These are phyloP conservation scores for Ramaria rubella DNA, from an alignment of 768 basidiomycete genomes.

Conservation along the genomic window DNA sequence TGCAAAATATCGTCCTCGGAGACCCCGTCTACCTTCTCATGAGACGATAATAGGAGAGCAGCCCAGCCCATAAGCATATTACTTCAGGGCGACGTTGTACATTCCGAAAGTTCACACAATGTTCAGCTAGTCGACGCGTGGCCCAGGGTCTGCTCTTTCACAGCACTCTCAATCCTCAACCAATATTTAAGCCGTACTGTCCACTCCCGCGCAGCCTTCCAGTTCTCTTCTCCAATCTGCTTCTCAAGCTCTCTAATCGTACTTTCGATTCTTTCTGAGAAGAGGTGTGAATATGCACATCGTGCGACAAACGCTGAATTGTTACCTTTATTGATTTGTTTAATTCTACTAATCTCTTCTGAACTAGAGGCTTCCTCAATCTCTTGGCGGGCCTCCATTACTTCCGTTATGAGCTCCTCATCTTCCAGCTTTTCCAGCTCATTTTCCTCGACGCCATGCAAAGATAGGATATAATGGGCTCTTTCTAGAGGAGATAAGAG, in stretches of 20 bases:
- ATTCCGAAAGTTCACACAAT: background rate
- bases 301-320: conserved; percentile 17
- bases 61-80: background rate
- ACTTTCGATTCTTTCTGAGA: conserved; percentile 45
- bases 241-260: conserved; percentile 30
- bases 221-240: conserved; percentile 31
- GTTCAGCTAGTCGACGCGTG: background rate
- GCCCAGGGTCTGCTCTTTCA: conserved; percentile 17
- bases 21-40: conserved; percentile 89
- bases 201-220: conserved; percentile 48
- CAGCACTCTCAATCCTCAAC: conserved; percentile 53
- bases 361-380: conserved; percentile 56
- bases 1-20: conserved; percentile 87
- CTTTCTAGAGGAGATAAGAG: conserved; percentile 68
- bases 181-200: conserved; percentile 73
- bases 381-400: conserved; percentile 74
- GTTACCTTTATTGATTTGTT: conserved; percentile 49
- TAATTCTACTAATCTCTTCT: conserved; percentile 45
- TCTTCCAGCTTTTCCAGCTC: conserved; percentile 75
- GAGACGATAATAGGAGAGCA: conserved; percentile 49
- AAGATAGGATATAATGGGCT: conserved; percentile 72
- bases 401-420: conserved; percentile 59
- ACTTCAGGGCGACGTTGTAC: background rate
- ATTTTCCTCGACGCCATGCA: conserved; percentile 47
- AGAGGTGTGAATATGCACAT: background rate